These are phyloP conservation scores for Arthroderma sp. DNA, from an alignment of 2,329 filamentous ascomycete genomes.

Conservation along the genomic window DNA sequence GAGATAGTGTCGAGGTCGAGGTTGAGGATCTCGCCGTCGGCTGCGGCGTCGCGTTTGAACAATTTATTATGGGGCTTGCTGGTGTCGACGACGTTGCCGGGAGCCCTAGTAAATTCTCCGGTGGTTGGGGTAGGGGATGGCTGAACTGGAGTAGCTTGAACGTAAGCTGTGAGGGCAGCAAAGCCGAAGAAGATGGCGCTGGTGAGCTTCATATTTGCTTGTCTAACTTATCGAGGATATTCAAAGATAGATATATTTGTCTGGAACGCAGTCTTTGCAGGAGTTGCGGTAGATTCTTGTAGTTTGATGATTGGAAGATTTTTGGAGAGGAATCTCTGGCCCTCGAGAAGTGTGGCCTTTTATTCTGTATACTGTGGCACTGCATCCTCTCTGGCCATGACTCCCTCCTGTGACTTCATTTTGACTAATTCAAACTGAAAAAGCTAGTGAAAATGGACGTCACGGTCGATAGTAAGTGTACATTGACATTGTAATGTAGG, in stretches of 20 bases:
- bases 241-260: neutral
- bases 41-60: neutral
- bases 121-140: neutral
- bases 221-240: neutral
- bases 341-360: neutral
- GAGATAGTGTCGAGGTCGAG: slow-evolving; percentile 8
- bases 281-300: neutral
- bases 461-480: neutral
- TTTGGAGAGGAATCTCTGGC: too few species aligned
- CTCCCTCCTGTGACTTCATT: neutral
- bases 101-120: slow-evolving; percentile 10
- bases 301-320: neutral
- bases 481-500: neutral
- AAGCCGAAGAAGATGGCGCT: neutral
- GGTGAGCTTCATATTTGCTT: slow-evolving; percentile 9
- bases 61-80: slow-evolving; percentile 1
- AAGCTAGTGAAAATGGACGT: neutral
- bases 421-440: neutral
- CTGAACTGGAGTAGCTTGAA: slow-evolving; percentile 3
- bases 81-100: slow-evolving; percentile 11
- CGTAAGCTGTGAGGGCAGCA: slow-evolving; percentile 3
- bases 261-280: neutral
- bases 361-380: neutral
- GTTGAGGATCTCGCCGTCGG: slow-evolving; percentile 3
- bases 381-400: neutral